A percentile compares a stretch with the other conserved stretches of the same genome.
phyloP scores from a whole-genome alignment of 2,329 filamentous ascomycete genomes.

The Fusarium camptoceras region DNA sequence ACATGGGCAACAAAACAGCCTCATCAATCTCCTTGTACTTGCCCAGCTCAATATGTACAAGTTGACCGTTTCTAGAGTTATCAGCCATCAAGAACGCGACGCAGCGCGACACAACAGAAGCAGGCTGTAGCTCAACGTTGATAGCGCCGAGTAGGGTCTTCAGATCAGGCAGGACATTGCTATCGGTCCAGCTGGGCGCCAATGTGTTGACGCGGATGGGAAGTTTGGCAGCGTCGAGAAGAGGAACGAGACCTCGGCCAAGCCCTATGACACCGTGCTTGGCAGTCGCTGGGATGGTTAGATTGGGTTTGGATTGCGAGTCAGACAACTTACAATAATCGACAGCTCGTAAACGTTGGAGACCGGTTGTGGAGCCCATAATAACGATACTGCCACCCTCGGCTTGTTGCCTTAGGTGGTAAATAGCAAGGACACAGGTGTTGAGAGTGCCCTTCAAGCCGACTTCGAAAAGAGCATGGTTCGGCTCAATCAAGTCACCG shows the following conservation, averaged over 20 bases:
- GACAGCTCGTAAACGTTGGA: constrained; percentile 62
- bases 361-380: constrained; percentile 61
- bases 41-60: constrained; percentile 63
- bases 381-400: constrained; percentile 66
- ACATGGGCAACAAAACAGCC: constrained; percentile 52
- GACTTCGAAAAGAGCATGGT: constrained; percentile 58
- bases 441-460: constrained; percentile 63
- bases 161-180: constrained; percentile 58
- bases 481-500: constrained; percentile 62
- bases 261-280: constrained; percentile 69
- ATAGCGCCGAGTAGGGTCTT: constrained; percentile 53
- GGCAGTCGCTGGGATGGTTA: constrained; percentile 54
- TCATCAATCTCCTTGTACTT: constrained; percentile 67
- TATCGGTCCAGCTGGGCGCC: constrained; percentile 66
- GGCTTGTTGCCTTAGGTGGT: constrained; percentile 62
- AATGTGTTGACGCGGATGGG: constrained; percentile 68
- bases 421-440: constrained; percentile 60
- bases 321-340: constrained; percentile 60
- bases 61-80: constrained; percentile 59
- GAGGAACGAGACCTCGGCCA: constrained; percentile 58
- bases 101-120: constrained; percentile 60
- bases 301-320: background rate
- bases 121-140: constrained; percentile 57
- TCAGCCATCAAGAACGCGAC: constrained; percentile 64
- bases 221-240: constrained; percentile 51